A percentile compares a stretch with the other conserved stretches of the same genome.
phyloP scores from a whole-genome alignment of 1,139 yeast genomes.

The Yamadazyma taylorii region DNA sequence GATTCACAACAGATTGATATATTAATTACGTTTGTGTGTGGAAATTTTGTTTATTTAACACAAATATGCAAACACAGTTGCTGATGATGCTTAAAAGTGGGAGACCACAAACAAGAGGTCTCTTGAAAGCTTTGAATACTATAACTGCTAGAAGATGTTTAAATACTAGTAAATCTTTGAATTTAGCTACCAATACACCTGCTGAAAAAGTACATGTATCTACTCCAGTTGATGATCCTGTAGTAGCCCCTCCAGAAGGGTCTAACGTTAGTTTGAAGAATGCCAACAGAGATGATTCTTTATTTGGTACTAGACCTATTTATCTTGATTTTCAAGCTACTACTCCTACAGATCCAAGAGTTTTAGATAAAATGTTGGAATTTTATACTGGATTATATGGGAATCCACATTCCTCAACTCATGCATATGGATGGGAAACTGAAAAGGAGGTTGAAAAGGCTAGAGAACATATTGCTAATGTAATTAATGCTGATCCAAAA shows the following conservation, averaged over 20 bases:
- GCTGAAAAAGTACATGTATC: constrained; percentile 15
- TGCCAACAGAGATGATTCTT: constrained; percentile 46
- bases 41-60: neutral
- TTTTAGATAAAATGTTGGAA: constrained; percentile 87
- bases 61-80: constrained; percentile 1
- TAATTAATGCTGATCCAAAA: constrained; percentile 92
- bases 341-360: constrained; percentile 97
- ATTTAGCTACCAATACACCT: constrained; percentile 13
- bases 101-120: neutral
- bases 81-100: neutral
- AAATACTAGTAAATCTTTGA: neutral
- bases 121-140: neutral
- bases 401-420: constrained; percentile 96
- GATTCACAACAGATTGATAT: neutral
- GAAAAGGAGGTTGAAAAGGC: constrained; percentile 89
- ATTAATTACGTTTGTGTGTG: too few species aligned
- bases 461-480: constrained; percentile 73
- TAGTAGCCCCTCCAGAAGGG: constrained; percentile 39
- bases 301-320: constrained; percentile 77
- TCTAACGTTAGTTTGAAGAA: constrained; percentile 43
- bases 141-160: neutral
- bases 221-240: constrained; percentile 12
- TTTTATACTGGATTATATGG: constrained; percentile 94
- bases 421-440: constrained; percentile 99
- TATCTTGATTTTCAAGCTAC: constrained; percentile 97